phyloP scores from a whole-genome alignment of 2,329 filamentous ascomycete genomes.

The Colletotrichum tropicale region DNA sequence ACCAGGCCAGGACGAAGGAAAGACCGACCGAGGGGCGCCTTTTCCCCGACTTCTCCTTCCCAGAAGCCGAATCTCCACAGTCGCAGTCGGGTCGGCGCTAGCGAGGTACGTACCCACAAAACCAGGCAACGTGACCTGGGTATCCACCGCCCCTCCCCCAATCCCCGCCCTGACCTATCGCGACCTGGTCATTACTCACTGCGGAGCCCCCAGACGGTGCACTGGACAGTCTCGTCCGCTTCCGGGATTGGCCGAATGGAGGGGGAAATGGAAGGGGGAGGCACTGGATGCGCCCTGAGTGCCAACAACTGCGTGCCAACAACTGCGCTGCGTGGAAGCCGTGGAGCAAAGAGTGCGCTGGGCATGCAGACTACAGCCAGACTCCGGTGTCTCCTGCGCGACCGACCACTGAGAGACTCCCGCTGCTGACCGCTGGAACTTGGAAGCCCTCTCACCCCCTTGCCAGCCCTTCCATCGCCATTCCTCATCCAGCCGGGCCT shows the following conservation, averaged over 20 bases:
- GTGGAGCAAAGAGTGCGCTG: neutral
- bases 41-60: neutral
- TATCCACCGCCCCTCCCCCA: neutral
- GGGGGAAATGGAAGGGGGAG: neutral
- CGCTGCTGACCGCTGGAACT: neutral
- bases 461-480: neutral
- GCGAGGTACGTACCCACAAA: neutral
- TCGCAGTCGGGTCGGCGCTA: neutral
- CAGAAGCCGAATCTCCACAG: neutral
- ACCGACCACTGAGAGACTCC: neutral
- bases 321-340: neutral
- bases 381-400: neutral
- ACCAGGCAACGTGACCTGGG: neutral
- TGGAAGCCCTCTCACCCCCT: neutral
- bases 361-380: neutral
- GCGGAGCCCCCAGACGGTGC: neutral
- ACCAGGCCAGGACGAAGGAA: neutral
- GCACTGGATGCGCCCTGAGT: neutral
- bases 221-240: neutral
- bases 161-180: neutral
- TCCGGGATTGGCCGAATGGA: slow-evolving; percentile 15
- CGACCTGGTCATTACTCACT: slow-evolving; percentile 4
- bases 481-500: neutral
- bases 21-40: neutral
- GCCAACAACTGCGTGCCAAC: neutral